Evolutionary conservation across 352 stramenopile species (phyloP), one percentile per base, ranked within the genome.

Genomic region (Phytophthora cactorum): DNA sequence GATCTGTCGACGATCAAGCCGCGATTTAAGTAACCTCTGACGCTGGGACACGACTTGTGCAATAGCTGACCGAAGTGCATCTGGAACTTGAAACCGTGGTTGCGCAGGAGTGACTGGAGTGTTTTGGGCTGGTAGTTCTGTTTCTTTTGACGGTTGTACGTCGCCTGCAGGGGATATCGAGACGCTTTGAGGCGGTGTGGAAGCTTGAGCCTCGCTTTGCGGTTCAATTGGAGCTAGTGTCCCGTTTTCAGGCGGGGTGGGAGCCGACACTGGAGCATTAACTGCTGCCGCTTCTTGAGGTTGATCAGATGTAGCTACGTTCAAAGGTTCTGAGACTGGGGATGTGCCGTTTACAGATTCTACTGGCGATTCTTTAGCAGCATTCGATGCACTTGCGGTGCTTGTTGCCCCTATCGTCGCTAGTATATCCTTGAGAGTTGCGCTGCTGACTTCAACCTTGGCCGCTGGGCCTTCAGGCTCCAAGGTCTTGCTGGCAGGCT

Each of bases 1-100:
- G 25, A 22, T 22, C 15, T 45, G 39, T 6, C 8, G 36, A 22
- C 22, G 22, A 22, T 22, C 22, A 22, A 22, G 10, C 11, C 39
- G 59, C 22, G 52, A 56, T 17, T 68, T 46, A 17, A 68, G 39
- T 27, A 72, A 52, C 51, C 66, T 32, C 25, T 67, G 61, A 54
- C 61, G 62, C 28, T 71, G 67, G 15, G 67, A 75, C 9, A 75
- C 45, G 15, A 71, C 52, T 71, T 75, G 55, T 2, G 67, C 55
- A 43, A 71, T 71, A 9, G 62, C 61, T 32, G 61, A 74, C 7
- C 62, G 55, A 52, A 74, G 31, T 1, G 41, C 44, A 55, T 62
- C 54, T 14, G 46, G 25, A 51, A 31, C 31, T 72, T 50, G 39
- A 17, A 32, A 36, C 12, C 47, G 14, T 7, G 45, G 36, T 38